Evolutionary conservation across 2,329 filamentous ascomycete species (phyloP).

Genomic region (Xylaria sp.): DNA sequence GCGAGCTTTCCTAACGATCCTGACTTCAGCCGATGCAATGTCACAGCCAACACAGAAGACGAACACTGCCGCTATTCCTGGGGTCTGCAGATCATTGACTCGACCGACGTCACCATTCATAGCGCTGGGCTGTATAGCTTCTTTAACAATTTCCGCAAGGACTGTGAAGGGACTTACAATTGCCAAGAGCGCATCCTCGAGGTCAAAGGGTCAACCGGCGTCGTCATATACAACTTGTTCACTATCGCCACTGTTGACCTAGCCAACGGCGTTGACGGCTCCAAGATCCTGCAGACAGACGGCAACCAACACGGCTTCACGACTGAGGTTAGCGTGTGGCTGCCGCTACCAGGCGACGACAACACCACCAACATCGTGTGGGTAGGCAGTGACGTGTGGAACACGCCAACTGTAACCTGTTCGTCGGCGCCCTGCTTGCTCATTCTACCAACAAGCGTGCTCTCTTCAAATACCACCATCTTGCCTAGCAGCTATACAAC

Average conservation of each 20-base stretch:
- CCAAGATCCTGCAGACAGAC: background rate
- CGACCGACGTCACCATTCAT: background rate
- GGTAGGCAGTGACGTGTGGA: too few relatives aligned
- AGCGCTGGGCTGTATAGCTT: slow-evolving; percentile 14
- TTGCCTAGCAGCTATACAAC: too few relatives aligned
- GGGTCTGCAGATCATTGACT: background rate
- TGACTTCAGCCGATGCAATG: background rate
- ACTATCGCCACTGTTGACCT: slow-evolving; percentile 46
- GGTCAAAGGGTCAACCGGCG: too few relatives aligned
- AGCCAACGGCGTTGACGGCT: slow-evolving; percentile 27
- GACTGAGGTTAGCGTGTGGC: slow-evolving; percentile 45
- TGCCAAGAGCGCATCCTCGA: too few relatives aligned
- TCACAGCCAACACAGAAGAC: too few relatives aligned
- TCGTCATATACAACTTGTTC: too few relatives aligned
- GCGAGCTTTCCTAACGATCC: background rate
- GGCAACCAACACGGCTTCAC: slow-evolving; percentile 40
- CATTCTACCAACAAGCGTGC: too few relatives aligned
- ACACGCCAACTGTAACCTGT: too few relatives aligned
- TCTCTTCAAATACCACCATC: too few relatives aligned
- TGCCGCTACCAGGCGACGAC: slow-evolving; percentile 41
- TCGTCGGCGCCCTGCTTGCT: too few relatives aligned
- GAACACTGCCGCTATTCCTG: slow-evolving; percentile 10
- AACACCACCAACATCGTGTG: slow-evolving; percentile 12
- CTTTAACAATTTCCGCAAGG: too few relatives aligned
- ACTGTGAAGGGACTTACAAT: too few relatives aligned